Base-by-base conservation (phyloP, 2,329 filamentous ascomycete species). In the Colletotrichum neosansevieriae region DNA sequence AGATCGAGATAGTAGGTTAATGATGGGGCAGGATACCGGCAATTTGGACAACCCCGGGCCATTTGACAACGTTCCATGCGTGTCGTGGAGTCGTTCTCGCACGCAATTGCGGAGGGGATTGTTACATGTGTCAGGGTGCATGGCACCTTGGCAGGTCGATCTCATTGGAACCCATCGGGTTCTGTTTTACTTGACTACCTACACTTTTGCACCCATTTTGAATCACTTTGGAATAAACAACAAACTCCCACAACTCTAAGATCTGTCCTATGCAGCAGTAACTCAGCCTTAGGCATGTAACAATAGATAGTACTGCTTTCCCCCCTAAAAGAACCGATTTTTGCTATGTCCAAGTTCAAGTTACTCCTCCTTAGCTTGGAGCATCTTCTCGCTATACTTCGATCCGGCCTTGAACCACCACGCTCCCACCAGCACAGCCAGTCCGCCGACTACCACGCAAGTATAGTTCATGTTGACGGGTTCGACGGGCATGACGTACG, bases 381-480 rank as follows among this genome's bases (percentile, higher is more conserved):
- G 74, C 71, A 83, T 81, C 42, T 73, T 77, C 60, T 75, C 73
- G 5, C 78, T 79, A 45, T 81, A 83, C 24, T 73, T 73, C 54
- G 74, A 76, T 4, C 81, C 79, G 1, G 76, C 80, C 58, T 82
- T 75, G n/a, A 82, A 58, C 81, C 81, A 84, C 82, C 81, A 84
- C 0, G 66, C 70, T 2, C 79, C 76, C 10, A 84, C 74, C 2
- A 80, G 50, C 7, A 81, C 77, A 3, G 68, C n/a, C 29, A 76
- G 58, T 0, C 75, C 82, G 1, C 81, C 82, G 5, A 84, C 79
- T 12, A 82, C 80, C 0, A 82, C 80, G 54, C 83, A 84, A 2
- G 83, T 84, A 69, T 84, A 84, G 66, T 84, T 84, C 83, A 85
- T 84, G 64, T 83, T 84, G 29, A 70, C 67, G 2, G 72, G 72